These are phyloP conservation scores for Rhizopus delemar DNA, from an alignment of 371 early-diverging fungal species.

Conservation along the genomic window DNA sequence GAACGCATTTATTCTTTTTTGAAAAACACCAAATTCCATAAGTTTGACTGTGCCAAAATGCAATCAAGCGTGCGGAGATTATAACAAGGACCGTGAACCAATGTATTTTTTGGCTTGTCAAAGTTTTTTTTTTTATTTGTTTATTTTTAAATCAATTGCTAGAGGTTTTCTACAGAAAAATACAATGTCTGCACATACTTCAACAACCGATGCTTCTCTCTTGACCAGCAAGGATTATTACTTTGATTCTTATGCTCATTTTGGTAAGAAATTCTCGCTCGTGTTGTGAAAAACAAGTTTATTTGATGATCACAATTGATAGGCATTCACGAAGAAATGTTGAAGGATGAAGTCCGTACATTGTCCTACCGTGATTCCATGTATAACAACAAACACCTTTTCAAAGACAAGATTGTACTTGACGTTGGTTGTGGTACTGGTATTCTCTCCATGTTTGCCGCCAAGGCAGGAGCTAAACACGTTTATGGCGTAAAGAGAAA, in stretches of 20 bases:
- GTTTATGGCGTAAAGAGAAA: conserved; percentile 76
- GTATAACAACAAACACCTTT: conserved; percentile 89
- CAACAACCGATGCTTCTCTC: conserved; percentile 23
- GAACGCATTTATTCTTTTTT: not conserved
- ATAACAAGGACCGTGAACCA: too few species aligned
- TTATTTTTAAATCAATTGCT: too few species aligned
- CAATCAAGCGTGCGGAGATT: too few species aligned
- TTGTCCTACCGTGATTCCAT: conserved; percentile 90
- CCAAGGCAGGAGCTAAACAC: conserved; percentile 90
- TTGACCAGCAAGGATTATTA: conserved; percentile 90
- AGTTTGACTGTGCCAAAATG: too few species aligned
- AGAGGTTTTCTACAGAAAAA: too few species aligned
- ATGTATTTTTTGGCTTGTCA: too few species aligned
- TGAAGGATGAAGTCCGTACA: conserved; percentile 96
- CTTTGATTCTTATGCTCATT: conserved; percentile 96
- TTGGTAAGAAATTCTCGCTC: conserved; percentile 58
- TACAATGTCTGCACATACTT: conserved; percentile 10
- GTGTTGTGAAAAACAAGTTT: conserved; percentile 24
- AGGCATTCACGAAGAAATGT: conserved; percentile 70
- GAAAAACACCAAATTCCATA: too few species aligned
- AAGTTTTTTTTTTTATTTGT: too few species aligned
- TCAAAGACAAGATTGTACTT: conserved; percentile 95
- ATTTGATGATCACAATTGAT: not conserved
- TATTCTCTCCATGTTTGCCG: conserved; percentile 98
- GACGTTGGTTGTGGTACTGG: conserved; percentile 99